Evolutionary conservation across 2,329 filamentous ascomycete genomes (phyloP).

Genomic region (Fusarium aywerte): DNA sequence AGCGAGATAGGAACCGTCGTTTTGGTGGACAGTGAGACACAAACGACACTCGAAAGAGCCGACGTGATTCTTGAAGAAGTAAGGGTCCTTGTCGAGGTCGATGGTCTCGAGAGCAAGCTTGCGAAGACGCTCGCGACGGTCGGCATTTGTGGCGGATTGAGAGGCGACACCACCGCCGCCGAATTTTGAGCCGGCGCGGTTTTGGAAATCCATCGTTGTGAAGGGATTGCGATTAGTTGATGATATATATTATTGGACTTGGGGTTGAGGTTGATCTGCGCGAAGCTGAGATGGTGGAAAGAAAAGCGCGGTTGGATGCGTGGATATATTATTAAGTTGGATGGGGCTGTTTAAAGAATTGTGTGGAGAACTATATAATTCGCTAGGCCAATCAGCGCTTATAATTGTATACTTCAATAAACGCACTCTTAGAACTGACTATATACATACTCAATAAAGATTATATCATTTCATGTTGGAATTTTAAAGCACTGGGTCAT

Average conservation of each 20-base stretch:
- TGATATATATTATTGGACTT: background rate
- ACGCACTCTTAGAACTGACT: background rate
- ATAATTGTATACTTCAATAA: background rate
- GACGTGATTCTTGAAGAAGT: conserved; percentile 99
- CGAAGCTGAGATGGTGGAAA: conserved; percentile 28
- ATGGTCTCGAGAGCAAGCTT: conserved; percentile 99
- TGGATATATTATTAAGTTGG: background rate
- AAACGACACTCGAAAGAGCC: conserved; percentile 98
- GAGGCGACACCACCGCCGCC: conserved; percentile 97
- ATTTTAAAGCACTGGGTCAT: background rate
- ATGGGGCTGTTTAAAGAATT: conserved; percentile 18
- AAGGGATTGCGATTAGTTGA: background rate
- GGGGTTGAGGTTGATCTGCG: conserved; percentile 13
- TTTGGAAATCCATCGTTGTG: conserved; percentile 77
- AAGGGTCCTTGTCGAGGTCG: conserved; percentile 98
- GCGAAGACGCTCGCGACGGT: conserved; percentile 94
- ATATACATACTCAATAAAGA: too few species aligned
- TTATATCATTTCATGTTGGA: background rate
- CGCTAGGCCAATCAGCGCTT: conserved; percentile 33
- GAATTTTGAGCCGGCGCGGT: conserved; percentile 96
- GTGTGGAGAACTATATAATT: conserved; percentile 11
- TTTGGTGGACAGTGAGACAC: conserved; percentile 97
- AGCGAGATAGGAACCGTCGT: conserved; percentile 97
- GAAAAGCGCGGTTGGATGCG: conserved; percentile 35
- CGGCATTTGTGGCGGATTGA: conserved; percentile 91